Conservation (phyloP, 2,329 filamentous ascomycete species). For the Penicillium oxalicum region DNA sequence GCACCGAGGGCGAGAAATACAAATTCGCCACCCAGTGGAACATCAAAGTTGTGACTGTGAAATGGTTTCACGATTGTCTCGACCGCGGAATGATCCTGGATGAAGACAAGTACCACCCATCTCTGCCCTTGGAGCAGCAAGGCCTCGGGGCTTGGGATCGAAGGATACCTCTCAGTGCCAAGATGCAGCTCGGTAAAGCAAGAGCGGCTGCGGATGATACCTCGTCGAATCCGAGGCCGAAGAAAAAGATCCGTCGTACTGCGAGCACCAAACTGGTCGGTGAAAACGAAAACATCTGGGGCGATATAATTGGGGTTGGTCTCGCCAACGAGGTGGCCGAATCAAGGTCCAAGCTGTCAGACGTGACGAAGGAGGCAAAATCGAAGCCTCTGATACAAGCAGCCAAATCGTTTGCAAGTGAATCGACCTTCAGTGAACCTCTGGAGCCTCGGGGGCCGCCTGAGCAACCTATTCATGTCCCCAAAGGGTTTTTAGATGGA, state of each 20-base stretch:
- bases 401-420: conserved; percentile 35
- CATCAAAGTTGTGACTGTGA: conserved; percentile 69
- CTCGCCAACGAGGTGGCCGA: conserved; percentile 23
- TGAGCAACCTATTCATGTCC: conserved; percentile 22
- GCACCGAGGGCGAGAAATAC: conserved; percentile 83
- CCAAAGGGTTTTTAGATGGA: conserved; percentile 47
- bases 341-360: conserved; percentile 23
- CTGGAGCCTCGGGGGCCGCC: conserved; percentile 18
- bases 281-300: conserved; percentile 83
- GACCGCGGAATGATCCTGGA: conserved; percentile 86
- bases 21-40: conserved; percentile 77
- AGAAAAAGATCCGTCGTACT: conserved; percentile 74
- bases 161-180: conserved; percentile 28
- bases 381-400: conserved; percentile 26
- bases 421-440: conserved; percentile 29
- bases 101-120: conserved; percentile 75
- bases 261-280: conserved; percentile 76
- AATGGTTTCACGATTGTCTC: conserved; percentile 81
- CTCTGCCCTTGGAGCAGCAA: conserved; percentile 62
- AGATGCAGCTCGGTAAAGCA: conserved; percentile 11
- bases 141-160: conserved; percentile 71
- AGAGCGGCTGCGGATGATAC: conserved; percentile 41
- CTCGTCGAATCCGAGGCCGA: conserved; percentile 53
- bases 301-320: conserved; percentile 64
- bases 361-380: conserved; percentile 13